Conservation (phyloP, 768 basidiomycete species). For the Boletus patriciae region DNA sequence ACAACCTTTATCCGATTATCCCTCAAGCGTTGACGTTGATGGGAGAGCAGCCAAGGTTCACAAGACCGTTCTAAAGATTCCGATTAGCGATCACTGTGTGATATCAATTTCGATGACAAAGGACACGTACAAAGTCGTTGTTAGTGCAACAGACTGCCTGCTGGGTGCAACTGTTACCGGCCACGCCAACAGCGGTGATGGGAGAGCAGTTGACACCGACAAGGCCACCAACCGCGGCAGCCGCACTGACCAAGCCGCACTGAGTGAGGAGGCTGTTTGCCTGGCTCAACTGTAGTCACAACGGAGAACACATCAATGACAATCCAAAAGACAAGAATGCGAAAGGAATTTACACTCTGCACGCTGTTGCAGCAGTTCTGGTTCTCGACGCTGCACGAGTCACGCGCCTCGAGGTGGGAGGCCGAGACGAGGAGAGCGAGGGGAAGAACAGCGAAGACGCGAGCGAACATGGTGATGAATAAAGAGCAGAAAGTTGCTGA, state of each 20-base stretch:
- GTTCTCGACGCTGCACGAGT: conserved; percentile 7
- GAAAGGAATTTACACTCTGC: neutral
- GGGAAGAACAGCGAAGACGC: conserved; percentile 17
- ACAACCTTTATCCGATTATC: too few species aligned
- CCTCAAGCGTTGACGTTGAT: too few species aligned
- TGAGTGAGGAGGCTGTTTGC: too few species aligned
- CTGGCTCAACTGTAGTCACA: neutral
- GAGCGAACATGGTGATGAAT: conserved; percentile 14
- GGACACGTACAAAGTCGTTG: too few species aligned
- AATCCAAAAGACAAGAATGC: too few species aligned
- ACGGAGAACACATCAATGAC: neutral
- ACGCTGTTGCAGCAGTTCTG: conserved; percentile 14
- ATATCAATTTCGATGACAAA: too few species aligned
- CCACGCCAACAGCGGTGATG: neutral
- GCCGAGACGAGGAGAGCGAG: conserved; percentile 17
- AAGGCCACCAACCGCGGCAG: too few species aligned
- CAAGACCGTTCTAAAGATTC: too few species aligned
- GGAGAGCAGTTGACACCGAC: neutral
- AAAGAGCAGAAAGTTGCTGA: neutral
- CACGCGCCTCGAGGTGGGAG: neutral
- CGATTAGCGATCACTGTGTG: too few species aligned
- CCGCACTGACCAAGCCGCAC: too few species aligned
- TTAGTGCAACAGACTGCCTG: conserved; percentile 3
- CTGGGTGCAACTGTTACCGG: neutral
- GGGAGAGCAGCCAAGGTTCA: too few species aligned